Conservation (phyloP, 2,329 filamentous ascomycete species). For the Dryadomyces quercivorus region DNA sequence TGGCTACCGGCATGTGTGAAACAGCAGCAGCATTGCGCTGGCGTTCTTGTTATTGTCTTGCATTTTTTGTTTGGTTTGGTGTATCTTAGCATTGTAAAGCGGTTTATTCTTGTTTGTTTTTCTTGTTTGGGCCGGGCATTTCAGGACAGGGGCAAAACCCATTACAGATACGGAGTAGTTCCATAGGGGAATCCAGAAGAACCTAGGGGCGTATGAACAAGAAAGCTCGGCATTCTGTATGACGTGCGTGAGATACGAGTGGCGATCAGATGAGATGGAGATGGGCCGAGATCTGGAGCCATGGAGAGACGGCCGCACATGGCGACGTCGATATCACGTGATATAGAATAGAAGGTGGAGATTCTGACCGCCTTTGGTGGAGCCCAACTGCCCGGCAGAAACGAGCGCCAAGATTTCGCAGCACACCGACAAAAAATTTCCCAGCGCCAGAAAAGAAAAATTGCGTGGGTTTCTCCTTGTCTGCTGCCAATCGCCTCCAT, state of each 20-base stretch:
- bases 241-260: too few relatives aligned
- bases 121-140: not conserved
- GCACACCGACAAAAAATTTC: constrained; percentile 16
- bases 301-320: too few relatives aligned
- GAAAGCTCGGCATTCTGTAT: too few relatives aligned
- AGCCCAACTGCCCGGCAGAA: not conserved
- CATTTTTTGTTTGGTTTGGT: not conserved
- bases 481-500: not conserved
- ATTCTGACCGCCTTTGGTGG: constrained; percentile 13
- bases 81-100: too few relatives aligned
- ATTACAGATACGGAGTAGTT: too few relatives aligned
- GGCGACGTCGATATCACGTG: not conserved
- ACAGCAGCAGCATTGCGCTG: not conserved
- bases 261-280: not conserved
- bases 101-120: not conserved
- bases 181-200: too few relatives aligned
- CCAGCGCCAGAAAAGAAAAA: constrained; percentile 2
- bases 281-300: not conserved
- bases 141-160: too few relatives aligned
- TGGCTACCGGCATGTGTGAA: too few relatives aligned
- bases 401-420: constrained; percentile 12
- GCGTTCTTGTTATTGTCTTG: not conserved
- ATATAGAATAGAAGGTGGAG: constrained; percentile 4
- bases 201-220: too few relatives aligned
- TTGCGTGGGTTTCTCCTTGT: not conserved